Base-by-base conservation (phyloP, 2,329 filamentous ascomycete genomes). In the Aureobasidium sp. region DNA sequence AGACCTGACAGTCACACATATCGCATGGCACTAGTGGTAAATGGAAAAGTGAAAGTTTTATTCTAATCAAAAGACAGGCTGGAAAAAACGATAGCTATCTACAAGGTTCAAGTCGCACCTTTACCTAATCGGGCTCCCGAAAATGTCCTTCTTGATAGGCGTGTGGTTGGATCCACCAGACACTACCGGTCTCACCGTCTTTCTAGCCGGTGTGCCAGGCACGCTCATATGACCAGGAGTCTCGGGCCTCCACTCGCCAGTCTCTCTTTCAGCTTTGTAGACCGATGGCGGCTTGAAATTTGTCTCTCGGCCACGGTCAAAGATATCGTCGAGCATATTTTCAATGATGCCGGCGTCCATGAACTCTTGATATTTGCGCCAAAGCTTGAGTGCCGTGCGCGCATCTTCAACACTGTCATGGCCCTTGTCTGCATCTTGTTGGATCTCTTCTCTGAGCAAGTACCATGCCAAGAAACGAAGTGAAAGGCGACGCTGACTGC, bases 361-460 rank as follows among this genome's bases (percentile, higher is more conserved):
- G 63, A 88, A 97, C 70, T 97, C 90, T 58, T 88, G 78, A 68
- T 90, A 96, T 68, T 95, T 96, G 39, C 86, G 80, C 79, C 81
- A 98, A 7, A 98, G 75, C 66, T 89, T 88, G 35, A 97, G 76
- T 0, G 94, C 93, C 35, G 91, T 96, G 22, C 86, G 80, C 0
- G 93, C 90, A 67, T 98, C 93, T 69, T 97, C 93, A 60, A 98
- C 94, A 10, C 86, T 91, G 70, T 98, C 93, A 70, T 98, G 94
- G 1, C 66, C 66, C 24, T 58, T 57, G n/a, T 60, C 59, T 6
- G 84, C 89, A 60, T 89, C 86, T 63, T 88, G 79, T 70, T 98
- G 94, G 57, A 98, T 96, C 63, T 91, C 89, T 69, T 97, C 89
- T 62, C 90, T 90, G 37, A 98, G 81, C 7, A 98, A 78, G 50